phyloP scores from a whole-genome alignment of 345 rosid species.

The Gynandropsis gynandra region DNA sequence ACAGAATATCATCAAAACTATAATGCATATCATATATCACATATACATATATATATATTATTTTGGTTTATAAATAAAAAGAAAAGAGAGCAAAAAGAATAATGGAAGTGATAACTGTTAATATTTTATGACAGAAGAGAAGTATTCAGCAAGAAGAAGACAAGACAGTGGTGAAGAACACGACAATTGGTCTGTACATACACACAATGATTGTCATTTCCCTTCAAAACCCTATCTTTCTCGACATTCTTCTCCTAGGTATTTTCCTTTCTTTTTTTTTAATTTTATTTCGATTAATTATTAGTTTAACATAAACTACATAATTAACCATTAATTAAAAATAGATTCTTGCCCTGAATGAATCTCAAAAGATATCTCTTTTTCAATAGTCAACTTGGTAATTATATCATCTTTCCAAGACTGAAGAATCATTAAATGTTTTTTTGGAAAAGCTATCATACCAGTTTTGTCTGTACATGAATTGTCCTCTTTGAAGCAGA shows the following conservation, averaged over 20 bases:
- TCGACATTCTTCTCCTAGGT: slow-evolving; percentile 30
- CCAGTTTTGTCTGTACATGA: slow-evolving; percentile 20
- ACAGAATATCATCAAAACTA: slow-evolving; percentile 21
- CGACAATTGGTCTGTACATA: slow-evolving; percentile 27
- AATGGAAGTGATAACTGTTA: too few relatives aligned
- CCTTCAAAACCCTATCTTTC: slow-evolving; percentile 25
- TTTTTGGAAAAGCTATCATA: slow-evolving; percentile 17
- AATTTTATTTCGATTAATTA: not conserved
- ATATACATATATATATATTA: slow-evolving; percentile 19
- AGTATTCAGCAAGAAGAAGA: slow-evolving; percentile 30
- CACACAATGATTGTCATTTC: slow-evolving; percentile 34
- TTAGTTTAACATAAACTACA: too few relatives aligned
- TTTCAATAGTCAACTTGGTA: too few relatives aligned
- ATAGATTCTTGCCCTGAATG: too few relatives aligned
- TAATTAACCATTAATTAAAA: too few relatives aligned
- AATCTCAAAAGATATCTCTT: too few relatives aligned
- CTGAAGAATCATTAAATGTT: slow-evolving; percentile 13
- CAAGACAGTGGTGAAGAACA: slow-evolving; percentile 25
- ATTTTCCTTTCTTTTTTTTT: not conserved
- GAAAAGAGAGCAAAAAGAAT: not conserved
- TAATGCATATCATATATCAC: slow-evolving; percentile 12
- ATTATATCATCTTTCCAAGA: too few relatives aligned
- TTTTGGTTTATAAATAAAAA: not conserved
- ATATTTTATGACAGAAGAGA: slow-evolving; percentile 20
- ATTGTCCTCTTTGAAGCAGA: slow-evolving; percentile 23